phyloP scores from a whole-genome alignment of 257 asterid genomes.

The Solanum rostratum region DNA sequence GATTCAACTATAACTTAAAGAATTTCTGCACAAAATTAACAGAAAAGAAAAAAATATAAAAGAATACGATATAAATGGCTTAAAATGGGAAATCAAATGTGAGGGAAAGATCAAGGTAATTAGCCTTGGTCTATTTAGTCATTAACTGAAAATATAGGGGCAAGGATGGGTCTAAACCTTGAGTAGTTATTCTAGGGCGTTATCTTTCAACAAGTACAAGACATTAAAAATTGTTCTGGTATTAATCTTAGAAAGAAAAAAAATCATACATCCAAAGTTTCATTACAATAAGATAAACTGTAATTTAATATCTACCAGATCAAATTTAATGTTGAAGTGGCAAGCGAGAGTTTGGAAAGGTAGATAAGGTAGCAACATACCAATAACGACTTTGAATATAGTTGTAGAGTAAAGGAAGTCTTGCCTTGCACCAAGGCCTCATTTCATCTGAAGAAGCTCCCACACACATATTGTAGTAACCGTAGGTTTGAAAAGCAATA shows the following conservation, averaged over 20 bases:
- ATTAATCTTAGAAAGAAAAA: not conserved
- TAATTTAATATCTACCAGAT: not conserved
- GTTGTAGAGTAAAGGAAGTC: conserved; percentile 82
- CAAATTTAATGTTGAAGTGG: not conserved
- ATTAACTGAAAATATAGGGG: not conserved
- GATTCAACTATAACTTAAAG: not conserved
- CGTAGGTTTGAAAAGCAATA: conserved; percentile 69
- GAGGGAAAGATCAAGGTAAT: not conserved
- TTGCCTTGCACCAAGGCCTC: conserved; percentile 96
- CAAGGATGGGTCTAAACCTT: not conserved
- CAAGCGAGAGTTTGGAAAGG: not conserved
- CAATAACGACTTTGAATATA: conserved; percentile 91
- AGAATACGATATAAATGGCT: not conserved
- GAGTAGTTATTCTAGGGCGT: not conserved
- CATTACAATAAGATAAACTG: not conserved
- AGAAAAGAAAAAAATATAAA: not conserved
- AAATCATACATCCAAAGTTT: not conserved
- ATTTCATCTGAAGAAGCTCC: conserved; percentile 38
- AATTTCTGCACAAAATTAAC: not conserved
- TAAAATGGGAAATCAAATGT: not conserved
- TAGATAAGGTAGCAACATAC: conserved; percentile 35
- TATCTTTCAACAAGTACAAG: not conserved
- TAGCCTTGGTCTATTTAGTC: not conserved
- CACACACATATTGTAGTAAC: conserved; percentile 58
- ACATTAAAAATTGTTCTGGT: not conserved